Evolutionary conservation across 805 yeast species (phyloP).

Genomic region (Debaryomyces hansenii): DNA sequence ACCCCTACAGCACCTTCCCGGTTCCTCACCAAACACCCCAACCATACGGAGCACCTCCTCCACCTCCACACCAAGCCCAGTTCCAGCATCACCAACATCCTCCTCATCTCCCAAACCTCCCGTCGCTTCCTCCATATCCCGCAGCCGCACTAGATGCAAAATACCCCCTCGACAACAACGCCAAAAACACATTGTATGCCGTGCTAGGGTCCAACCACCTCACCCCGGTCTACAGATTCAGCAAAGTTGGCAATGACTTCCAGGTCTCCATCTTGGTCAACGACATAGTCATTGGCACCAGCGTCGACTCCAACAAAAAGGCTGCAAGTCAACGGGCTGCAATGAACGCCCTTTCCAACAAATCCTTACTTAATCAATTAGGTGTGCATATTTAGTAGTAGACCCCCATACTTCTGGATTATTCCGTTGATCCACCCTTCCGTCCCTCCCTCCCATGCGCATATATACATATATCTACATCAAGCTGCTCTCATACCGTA

Average conservation of each 20-base stretch:
- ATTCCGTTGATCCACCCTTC: background rate
- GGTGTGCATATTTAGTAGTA: slow-evolving; percentile 6
- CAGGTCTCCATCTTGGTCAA: slow-evolving; percentile 28
- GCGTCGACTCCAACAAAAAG: slow-evolving; percentile 33
- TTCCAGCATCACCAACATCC: slow-evolving; percentile 4
- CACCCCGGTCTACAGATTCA: slow-evolving; percentile 31
- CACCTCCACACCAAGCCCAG: slow-evolving; percentile 2
- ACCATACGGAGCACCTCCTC: slow-evolving; percentile 11
- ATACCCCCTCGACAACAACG: slow-evolving; percentile 15
- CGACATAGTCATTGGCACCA: slow-evolving; percentile 30
- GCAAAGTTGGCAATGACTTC: slow-evolving; percentile 17
- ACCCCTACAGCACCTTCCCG: slow-evolving; percentile 1
- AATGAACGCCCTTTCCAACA: slow-evolving; percentile 22
- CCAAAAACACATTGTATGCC: slow-evolving; percentile 32
- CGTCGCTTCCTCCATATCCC: background rate
- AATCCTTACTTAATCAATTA: slow-evolving; percentile 6
- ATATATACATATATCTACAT: background rate
- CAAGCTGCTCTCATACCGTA: background rate
- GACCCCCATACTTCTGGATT: no score
- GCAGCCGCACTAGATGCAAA: background rate
- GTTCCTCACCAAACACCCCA: slow-evolving; percentile 4
- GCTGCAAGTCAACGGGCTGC: slow-evolving; percentile 42
- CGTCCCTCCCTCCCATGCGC: background rate
- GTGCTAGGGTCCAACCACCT: slow-evolving; percentile 19
- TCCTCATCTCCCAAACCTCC: slow-evolving; percentile 2